Evolutionary conservation across 2,329 filamentous ascomycete species (phyloP), one percentile per base, ranked within the genome.

Genomic region (Pseudopithomyces chartarum): DNA sequence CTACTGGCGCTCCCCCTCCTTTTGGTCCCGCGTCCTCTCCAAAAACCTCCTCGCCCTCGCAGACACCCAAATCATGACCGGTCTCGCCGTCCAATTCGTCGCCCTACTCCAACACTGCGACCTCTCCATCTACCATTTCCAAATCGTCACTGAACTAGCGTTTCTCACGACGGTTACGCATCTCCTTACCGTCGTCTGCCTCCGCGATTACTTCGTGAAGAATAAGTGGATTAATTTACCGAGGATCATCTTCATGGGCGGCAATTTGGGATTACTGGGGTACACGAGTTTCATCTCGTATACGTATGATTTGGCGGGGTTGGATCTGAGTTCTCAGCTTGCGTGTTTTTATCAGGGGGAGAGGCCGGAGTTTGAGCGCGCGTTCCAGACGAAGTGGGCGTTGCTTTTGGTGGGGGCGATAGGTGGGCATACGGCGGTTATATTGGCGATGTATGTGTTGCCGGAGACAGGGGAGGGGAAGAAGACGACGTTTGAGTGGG

Each of bases 141-240:
- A 60, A 4, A 63, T 73, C 51, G 66, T 71, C 2, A 62, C 59
- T 1, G 68, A 73, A 20, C 63, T 72, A 12, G 69, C 67, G 0
- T 72, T 73, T 26, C 58, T 73, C 2, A 73, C 70, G 0, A 71
- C 70, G 0, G 63, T 73, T 7, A 71, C 69, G 6, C 70, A 73
- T 44, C 61, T 73, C 0, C 57, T 73, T 2, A 63, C 68, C 2
- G 62, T 73, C 2, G 61, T 73, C 13, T 61, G 65, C 0, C 60
- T 73, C 1, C 58, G 69, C 3, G 60, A 73, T 34, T 73, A 71
- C 54, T 73, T 73, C 42, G 70, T 73, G 7, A 64, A 66, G 22
- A 62, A 73, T 49, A 60, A 56, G 22, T 73, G 70, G 70, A 69
- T 71, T 49, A 71, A 71, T 26, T 51, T 73, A 3, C 70, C 70